Evolutionary conservation across 257 asterid species (phyloP), one percentile per base, ranked within the genome.

Genomic region (Penstemon davidsonii): DNA sequence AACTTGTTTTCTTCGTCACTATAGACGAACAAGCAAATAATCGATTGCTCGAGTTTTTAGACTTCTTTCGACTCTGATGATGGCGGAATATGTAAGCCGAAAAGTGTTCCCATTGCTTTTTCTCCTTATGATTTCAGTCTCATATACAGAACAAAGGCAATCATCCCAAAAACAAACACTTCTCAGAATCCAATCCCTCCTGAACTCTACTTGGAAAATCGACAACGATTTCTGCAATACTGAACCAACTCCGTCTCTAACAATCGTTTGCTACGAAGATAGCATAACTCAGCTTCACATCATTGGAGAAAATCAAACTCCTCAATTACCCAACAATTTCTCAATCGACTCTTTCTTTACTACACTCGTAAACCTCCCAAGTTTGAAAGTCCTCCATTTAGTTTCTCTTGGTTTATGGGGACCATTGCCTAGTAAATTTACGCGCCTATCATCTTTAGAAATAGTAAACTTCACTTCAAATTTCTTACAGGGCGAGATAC

Each of bases 361-460:
- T 6, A 65, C 87, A 5, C 87, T 92, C 7, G 77, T 70, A 60
- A 81, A 56, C 71, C 85, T 92, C 64, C 85, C 87, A 0, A 74
- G 77, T 70, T 69, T 92, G 77, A 88, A 87, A 78, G 98, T 92
- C 80, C 95, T 92, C 61, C 82, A 74, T 47, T 74, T 90, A 78
- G 91, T 86, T 66, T 92, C 93, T 74, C 82, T 90, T 55, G 98
- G 98, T 46, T 74, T 92, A 66, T 88, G 93, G 93, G 97, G 98
- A 6, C 79, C 74, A 2, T 71, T 92, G 13, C 90, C 97, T 10
- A 71, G 67, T 36, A 74, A 81, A 36, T 60, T 86, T 45, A 63
- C 76, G n/a, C 85, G 77, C 33, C 60, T 90, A 55, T 82, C 86
- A 7, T 83, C 91, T 4, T 72, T 90, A 8, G 98, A 92, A 75